Percentiles rank a stretch among this genome's conserved stretches.
Evolutionary conservation across 805 yeast species (phyloP).

Genomic region (Zygotorulaspora danielsina): DNA sequence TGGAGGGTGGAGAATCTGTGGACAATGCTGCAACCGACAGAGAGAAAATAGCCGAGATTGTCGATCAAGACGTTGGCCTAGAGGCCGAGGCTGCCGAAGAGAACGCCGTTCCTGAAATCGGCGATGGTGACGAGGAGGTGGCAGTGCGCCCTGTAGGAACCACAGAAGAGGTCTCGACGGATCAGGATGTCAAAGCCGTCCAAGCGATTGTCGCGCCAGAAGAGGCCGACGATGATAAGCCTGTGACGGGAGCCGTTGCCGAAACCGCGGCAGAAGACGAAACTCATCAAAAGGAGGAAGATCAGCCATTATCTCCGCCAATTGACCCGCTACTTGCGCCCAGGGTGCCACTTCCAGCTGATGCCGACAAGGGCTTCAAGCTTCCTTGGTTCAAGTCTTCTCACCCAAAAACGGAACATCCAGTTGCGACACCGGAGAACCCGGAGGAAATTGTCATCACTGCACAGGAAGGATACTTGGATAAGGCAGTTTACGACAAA

Average conservation of each 20-base stretch:
- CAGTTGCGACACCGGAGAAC: slow-evolving; percentile 31
- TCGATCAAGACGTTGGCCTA: neutral
- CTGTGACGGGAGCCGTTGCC: slow-evolving; percentile 1
- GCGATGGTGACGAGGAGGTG: slow-evolving; percentile 3
- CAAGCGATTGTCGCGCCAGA: slow-evolving; percentile 3
- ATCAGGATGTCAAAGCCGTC: neutral
- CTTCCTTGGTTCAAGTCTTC: slow-evolving; percentile 4
- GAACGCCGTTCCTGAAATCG: neutral
- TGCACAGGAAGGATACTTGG: slow-evolving; percentile 24
- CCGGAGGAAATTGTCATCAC: slow-evolving; percentile 30
- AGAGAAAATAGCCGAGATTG: slow-evolving; percentile 4
- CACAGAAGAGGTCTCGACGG: neutral
- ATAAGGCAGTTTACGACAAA: slow-evolving; percentile 31
- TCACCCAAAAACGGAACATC: slow-evolving; percentile 10
- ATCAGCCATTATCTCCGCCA: slow-evolving; percentile 7
- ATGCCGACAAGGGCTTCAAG: slow-evolving; percentile 8
- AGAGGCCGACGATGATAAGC: slow-evolving; percentile 7
- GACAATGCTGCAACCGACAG: neutral
- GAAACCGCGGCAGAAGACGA: slow-evolving; percentile 1
- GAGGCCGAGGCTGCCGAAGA: slow-evolving; percentile 4
- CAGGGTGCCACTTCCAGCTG: slow-evolving; percentile 16
- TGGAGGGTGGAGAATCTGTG: slow-evolving; percentile 1
- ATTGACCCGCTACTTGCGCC: slow-evolving; percentile 15
- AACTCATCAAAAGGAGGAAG: neutral
- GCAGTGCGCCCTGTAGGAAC: neutral